Percentiles rank a stretch among this genome's conserved stretches.
These are phyloP conservation scores for Aspergillus awamori DNA, from an alignment of 2,329 filamentous ascomycete species.

Conservation along the genomic window DNA sequence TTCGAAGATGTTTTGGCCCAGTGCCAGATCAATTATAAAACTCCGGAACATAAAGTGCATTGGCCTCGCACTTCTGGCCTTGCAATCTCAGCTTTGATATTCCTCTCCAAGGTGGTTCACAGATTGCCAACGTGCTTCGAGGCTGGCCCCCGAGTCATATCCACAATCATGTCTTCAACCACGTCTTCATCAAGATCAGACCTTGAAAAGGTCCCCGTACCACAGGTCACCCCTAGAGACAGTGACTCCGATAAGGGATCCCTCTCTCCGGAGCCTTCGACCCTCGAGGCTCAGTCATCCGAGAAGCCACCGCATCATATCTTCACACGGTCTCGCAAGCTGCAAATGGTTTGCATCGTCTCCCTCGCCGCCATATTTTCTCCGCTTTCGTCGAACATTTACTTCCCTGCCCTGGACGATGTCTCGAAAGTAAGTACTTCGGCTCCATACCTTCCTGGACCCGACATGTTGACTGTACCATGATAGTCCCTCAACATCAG, in stretches of 20 bases:
- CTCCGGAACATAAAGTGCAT: neutral
- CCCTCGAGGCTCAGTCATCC: neutral
- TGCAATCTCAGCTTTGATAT: neutral
- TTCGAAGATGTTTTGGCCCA: slow-evolving; percentile 4
- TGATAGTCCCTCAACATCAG: slow-evolving; percentile 27
- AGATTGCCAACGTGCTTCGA: slow-evolving; percentile 8
- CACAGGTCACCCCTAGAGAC: slow-evolving; percentile 1
- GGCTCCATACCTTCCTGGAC: slow-evolving; percentile 22
- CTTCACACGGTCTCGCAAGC: slow-evolving; percentile 4
- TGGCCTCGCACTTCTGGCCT: neutral
- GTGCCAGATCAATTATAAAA: neutral
- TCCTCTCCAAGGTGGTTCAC: neutral
- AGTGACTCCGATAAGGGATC: slow-evolving; percentile 1
- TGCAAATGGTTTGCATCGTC: slow-evolving; percentile 15
- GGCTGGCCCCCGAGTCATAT: slow-evolving; percentile 3
- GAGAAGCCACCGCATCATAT: slow-evolving; percentile 4
- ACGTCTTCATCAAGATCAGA: neutral
- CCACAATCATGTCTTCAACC: slow-evolving; percentile 7
- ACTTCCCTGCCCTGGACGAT: slow-evolving; percentile 46
- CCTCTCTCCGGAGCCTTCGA: neutral
- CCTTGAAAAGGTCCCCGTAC: slow-evolving; percentile 4
- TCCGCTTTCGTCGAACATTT: slow-evolving; percentile 50
- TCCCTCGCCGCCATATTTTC: slow-evolving; percentile 33
- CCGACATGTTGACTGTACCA: neutral
- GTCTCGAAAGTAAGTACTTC: slow-evolving; percentile 8